Evolutionary conservation across 2,329 filamentous ascomycete species (phyloP), one percentile per base, ranked within the genome.

Genomic region (Cladophialophora bantiana): DNA sequence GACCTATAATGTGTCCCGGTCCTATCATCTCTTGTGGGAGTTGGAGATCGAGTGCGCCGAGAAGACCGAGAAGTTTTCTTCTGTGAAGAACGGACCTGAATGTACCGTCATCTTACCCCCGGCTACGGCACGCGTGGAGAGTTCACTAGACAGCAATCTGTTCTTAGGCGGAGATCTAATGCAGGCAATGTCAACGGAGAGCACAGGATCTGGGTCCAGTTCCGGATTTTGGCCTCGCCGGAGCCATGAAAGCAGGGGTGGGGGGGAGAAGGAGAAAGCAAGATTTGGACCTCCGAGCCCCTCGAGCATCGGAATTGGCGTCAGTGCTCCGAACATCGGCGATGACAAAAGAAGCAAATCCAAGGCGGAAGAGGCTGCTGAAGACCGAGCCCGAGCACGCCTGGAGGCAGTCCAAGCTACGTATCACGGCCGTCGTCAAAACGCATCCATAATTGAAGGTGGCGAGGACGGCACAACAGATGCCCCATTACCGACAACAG

Each of bases 1-100:
- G 52, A 62, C 64, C 13, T 72, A 70, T 57, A 68, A 71, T 40
- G 65, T 72, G 31, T 57, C 69, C 7, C 69, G 70, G 13, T 55
- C 68, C 32, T 72, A 71, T 57, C 58, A 59, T 0, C 57, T 72
- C 7, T 60, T 45, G 1, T 72, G 69, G 70, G 69, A 68, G 40
- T 45, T 72, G 13, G 70, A 71, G 59, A 26, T 72, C 15, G 67
- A 71, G 18, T 69, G 69, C 26, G 70, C 69, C 15, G 69, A 65
- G 7, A 69, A 70, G 57, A 67, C 58, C 2, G 56, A 70, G 13
- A 70, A 58, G 35, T 66, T 70, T 13, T 56, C 53, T 15, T 66
- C 64, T 0, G 34, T 52, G n/a, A 52, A 54, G 20, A 66, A 64
- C 32, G 58, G 58, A 15, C 59, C 62, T 3, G 48, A 48, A n/a